Base-by-base conservation (phyloP, 805 yeast species). In the Yueomyces sinensis region DNA sequence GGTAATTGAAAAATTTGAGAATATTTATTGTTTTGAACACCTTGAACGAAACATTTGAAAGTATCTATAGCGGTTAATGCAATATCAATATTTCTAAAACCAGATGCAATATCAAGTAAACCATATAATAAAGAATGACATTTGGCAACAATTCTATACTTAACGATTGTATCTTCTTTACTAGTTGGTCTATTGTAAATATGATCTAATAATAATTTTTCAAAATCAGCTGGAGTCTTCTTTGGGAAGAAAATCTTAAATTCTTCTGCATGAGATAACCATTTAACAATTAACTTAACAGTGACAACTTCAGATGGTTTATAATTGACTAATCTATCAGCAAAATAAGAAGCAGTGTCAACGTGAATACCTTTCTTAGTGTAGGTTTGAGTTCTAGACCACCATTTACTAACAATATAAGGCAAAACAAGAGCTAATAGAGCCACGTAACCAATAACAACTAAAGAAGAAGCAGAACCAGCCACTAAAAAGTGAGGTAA, bases 401-500 rank as follows among this genome's bases (percentile, higher is more conserved):
- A 91, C 95, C 96, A 89, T 20, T 65, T 63, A 29, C 84, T 81
- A 22, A 93, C 97, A 32, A 81, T 57, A 35, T 65, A 63, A 3
- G 98, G 98, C 37, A 91, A 67, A 4, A 82, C 63, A 4, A 80
- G 64, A 16, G 93, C 95, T 45, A 91, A 75, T 30, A 83, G 56
- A 6, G 71, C 42, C 33, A 84, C 72, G 56, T 91, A 91, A 4
- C 68, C 44, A 2, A 71, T 55, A 13, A 78, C 68, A 40, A 84
- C 62, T 17, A 79, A 46, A 3, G 78, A 70, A 4, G 93, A 76
- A 17, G 76, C 76, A 38, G 75, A 68, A 30, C 93, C 86, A 43
- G 84, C 95, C 22, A 93, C 82, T 41, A 91, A 66, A 59, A 82
- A 84, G 53, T 80, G 76, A 23, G 99, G 99, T 44, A 91, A 62